phyloP scores from a whole-genome alignment of 1,139 yeast genomes.

The Lodderomyces elongisporus region DNA sequence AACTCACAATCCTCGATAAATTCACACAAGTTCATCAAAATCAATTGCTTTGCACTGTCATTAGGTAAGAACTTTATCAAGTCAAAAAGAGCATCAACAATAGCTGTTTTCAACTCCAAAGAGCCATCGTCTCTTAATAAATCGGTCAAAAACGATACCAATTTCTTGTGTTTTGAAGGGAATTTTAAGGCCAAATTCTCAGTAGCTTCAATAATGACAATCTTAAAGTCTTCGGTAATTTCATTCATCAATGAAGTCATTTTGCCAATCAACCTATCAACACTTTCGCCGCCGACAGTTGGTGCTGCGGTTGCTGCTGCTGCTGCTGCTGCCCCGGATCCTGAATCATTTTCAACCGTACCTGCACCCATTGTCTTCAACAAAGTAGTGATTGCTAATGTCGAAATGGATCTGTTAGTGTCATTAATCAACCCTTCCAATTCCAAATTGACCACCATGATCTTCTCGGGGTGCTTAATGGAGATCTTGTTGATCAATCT shows the following conservation, averaged over 20 bases:
- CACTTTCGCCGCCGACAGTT: constrained; percentile 66
- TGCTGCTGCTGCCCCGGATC: constrained; percentile 1
- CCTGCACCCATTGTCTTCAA: constrained; percentile 89
- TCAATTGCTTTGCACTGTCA: constrained; percentile 69
- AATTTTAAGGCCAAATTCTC: constrained; percentile 88
- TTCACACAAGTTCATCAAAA: constrained; percentile 87
- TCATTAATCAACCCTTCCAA: constrained; percentile 85
- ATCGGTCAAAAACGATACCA: constrained; percentile 78
- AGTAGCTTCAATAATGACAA: constrained; percentile 91
- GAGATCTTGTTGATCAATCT: constrained; percentile 85
- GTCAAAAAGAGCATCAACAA: constrained; percentile 87
- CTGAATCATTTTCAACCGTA: constrained; percentile 26
- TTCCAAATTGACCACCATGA: constrained; percentile 67
- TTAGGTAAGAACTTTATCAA: constrained; percentile 80
- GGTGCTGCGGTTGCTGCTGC: too few species aligned
- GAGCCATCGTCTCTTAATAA: constrained; percentile 91
- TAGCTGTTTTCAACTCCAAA: constrained; percentile 73
- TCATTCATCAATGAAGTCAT: constrained; percentile 90
- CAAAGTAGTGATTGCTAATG: constrained; percentile 96
- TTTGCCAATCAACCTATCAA: constrained; percentile 82
- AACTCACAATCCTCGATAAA: constrained; percentile 97
- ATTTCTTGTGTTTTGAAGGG: constrained; percentile 82
- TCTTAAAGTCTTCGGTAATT: constrained; percentile 91
- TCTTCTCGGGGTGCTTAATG: constrained; percentile 71
- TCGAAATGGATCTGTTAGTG: constrained; percentile 86